Evolutionary conservation across 768 basidiomycete genomes (phyloP).

Genomic region (Mycena alexandri): DNA sequence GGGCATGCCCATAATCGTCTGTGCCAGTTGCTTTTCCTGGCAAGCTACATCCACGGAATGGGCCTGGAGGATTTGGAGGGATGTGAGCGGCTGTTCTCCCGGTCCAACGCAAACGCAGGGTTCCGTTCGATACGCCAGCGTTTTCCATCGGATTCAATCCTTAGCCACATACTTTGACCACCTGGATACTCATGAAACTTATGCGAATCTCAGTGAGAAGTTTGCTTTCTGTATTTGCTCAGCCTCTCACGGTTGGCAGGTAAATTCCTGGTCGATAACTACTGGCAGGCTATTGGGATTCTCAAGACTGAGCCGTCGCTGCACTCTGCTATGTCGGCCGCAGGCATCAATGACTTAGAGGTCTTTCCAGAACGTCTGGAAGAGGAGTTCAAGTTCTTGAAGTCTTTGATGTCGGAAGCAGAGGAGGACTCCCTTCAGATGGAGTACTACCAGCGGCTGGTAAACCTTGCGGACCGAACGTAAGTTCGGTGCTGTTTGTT

Average conservation of each 20-base stretch:
- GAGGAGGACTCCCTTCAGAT: too few relatives aligned
- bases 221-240: too few relatives aligned
- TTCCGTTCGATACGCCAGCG: not conserved
- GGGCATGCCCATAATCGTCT: conserved; percentile 23
- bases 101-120: too few relatives aligned
- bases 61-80: conserved; percentile 34
- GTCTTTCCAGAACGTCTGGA: not conserved
- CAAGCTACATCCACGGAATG: conserved; percentile 22
- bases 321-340: not conserved
- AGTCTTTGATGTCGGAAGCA: conserved; percentile 2
- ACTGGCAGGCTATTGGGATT: not conserved
- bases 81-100: conserved; percentile 34
- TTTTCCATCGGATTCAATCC: conserved; percentile 31
- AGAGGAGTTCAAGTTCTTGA: conserved; percentile 27
- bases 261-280: not conserved
- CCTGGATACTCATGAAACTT: not conserved
- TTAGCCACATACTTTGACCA: conserved; percentile 2
- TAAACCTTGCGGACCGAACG: conserved; percentile 14
- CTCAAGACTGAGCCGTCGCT: not conserved
- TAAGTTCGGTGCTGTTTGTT: not conserved
- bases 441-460: conserved; percentile 30
- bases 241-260: too few relatives aligned
- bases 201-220: not conserved
- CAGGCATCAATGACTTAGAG: not conserved
- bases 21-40: conserved; percentile 27